Conservation (phyloP, 148 eudicot species). For the Dianthus caryophyllus region DNA sequence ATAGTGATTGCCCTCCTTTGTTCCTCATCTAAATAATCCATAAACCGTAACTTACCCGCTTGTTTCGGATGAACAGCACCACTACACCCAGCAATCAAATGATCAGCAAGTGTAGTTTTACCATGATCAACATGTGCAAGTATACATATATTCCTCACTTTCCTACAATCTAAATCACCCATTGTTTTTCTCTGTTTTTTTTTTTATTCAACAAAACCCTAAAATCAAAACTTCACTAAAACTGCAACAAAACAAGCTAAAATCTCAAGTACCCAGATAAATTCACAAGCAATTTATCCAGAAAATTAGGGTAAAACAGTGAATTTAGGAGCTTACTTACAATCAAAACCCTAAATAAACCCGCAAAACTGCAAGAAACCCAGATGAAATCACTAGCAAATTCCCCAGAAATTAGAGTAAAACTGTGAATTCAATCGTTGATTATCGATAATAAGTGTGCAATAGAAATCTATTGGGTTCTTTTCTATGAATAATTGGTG, state of each 20-base stretch:
- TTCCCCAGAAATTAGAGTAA: not conserved
- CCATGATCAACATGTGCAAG: conserved; percentile 98
- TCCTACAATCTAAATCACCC: conserved; percentile 39
- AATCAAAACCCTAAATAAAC: not conserved
- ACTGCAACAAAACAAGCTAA: not conserved
- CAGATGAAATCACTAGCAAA: conserved; percentile 2
- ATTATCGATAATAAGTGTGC: not conserved
- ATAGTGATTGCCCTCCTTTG: conserved; percentile 89
- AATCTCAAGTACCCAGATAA: conserved; percentile 10
- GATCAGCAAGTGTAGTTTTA: conserved; percentile 91
- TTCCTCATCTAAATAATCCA: conserved; percentile 93
- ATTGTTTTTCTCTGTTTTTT: conserved; percentile 3
- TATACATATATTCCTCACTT: conserved; percentile 76
- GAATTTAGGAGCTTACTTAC: not conserved
- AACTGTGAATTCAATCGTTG: not conserved
- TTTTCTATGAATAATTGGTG: conserved; percentile 12
- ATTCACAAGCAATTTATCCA: not conserved
- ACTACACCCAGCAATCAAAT: conserved; percentile 70
- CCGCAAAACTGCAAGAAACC: conserved; percentile 1
- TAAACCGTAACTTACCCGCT: conserved; percentile 70
- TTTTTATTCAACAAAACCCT: not conserved
- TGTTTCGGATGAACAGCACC: conserved; percentile 87
- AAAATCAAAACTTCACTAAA: conserved; percentile 2
- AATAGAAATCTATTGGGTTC: conserved; percentile 7
- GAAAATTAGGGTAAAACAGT: not conserved